A percentile compares a stretch with the other conserved stretches of the same genome.
Conservation (phyloP, 805 yeast species). For the Teunomyces gatunensis region DNA sequence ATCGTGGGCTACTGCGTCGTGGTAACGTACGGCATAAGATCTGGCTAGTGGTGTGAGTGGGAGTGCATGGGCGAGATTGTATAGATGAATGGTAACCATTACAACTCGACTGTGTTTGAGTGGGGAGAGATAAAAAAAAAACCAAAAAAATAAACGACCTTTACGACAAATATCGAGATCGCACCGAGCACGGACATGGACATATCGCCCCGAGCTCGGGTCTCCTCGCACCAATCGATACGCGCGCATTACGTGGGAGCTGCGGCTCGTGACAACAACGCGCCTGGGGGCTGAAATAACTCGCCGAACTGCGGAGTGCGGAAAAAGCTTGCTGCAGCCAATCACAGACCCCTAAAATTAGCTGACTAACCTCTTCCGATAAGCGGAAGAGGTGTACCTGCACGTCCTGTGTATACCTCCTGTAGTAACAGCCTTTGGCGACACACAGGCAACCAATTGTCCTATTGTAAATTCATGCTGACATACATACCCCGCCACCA, state of each 20-base stretch:
- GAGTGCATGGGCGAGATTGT: conserved; percentile 27
- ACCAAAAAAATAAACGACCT: background rate
- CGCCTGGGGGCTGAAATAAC: background rate
- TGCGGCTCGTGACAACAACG: background rate
- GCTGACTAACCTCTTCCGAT: conserved; percentile 7
- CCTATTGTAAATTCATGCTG: background rate
- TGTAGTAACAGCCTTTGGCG: background rate
- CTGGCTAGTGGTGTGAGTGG: conserved; percentile 25
- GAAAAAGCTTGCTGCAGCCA: conserved; percentile 4
- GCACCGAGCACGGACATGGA: conserved; percentile 1
- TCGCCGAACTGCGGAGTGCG: conserved; percentile 6
- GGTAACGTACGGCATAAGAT: conserved; percentile 21
- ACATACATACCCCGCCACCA: background rate
- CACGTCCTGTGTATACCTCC: background rate
- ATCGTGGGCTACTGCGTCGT: conserved; percentile 19
- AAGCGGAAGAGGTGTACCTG: conserved; percentile 5
- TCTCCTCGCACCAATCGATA: background rate
- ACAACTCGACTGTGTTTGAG: conserved; percentile 3
- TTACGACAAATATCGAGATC: background rate
- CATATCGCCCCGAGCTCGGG: conserved; percentile 3
- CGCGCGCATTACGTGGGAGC: conserved; percentile 1
- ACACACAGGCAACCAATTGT: conserved; percentile 1
- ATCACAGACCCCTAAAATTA: conserved; percentile 2
- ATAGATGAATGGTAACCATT: conserved; percentile 26
- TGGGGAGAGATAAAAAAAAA: background rate